A percentile compares a stretch with the other conserved stretches of the same genome.
Conservation (phyloP, 768 basidiomycete genomes). For the Suillus discolor region DNA sequence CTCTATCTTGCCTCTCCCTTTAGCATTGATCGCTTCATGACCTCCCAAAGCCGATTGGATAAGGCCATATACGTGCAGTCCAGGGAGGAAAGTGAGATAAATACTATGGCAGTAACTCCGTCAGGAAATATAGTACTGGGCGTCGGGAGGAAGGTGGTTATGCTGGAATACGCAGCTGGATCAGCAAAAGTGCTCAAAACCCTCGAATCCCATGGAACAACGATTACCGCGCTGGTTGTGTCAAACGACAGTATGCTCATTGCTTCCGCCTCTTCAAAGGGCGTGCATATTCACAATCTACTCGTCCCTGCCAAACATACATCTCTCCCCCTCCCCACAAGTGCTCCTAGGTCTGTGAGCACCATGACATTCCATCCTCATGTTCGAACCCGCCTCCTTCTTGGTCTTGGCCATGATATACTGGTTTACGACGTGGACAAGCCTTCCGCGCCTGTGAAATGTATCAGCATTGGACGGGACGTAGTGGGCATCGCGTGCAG, state of each 20-base stretch:
- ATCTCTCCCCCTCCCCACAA: constrained; percentile 48
- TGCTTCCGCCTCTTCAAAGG: constrained; percentile 53
- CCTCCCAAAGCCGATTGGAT: constrained; percentile 44
- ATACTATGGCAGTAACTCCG: constrained; percentile 35
- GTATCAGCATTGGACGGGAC: constrained; percentile 45
- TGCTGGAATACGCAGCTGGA: constrained; percentile 48
- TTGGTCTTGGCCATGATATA: constrained; percentile 54
- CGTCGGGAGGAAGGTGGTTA: constrained; percentile 45
- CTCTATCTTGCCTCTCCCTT: constrained; percentile 55
- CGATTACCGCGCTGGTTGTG: constrained; percentile 56
- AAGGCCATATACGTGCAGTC: constrained; percentile 40
- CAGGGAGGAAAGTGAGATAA: constrained; percentile 24
- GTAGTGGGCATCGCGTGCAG: constrained; percentile 63
- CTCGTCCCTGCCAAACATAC: constrained; percentile 49
- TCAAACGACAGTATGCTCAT: constrained; percentile 61
- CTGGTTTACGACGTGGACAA: constrained; percentile 65
- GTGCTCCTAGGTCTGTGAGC: constrained; percentile 38
- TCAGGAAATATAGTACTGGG: constrained; percentile 50
- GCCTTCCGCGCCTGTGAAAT: constrained; percentile 57
- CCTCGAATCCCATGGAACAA: constrained; percentile 51
- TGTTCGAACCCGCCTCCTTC: constrained; percentile 57
- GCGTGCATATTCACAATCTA: constrained; percentile 64
- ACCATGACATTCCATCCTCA: constrained; percentile 67
- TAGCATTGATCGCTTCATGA: constrained; percentile 55
- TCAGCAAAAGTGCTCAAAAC: constrained; percentile 46